Base-by-base conservation (phyloP, 2,329 filamentous ascomycete species). In the Cordyceps fumosorosea region DNA sequence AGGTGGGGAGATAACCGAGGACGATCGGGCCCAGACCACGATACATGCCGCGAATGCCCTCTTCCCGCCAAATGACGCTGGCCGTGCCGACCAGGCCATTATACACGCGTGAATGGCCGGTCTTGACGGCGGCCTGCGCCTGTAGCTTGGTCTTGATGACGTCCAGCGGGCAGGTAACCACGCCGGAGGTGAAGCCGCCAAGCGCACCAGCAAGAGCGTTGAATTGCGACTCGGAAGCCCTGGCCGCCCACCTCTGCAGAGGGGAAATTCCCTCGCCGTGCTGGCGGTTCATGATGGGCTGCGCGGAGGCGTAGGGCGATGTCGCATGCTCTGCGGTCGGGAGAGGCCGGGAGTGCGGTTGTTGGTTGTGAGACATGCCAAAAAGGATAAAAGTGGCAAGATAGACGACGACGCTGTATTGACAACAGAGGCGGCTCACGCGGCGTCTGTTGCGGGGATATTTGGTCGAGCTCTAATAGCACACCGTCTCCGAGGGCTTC, bases 121-220 rank as follows among this genome's bases (percentile, higher is more conserved):
- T 79, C 66, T 78, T 78, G 68, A 77, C 81, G 71, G 75, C 75
- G 67, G 77, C 93, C 74, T 98, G 95, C 18, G 93, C 93, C 75
- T 99, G 95, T 64, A 99, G 78, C 76, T 97, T 98, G 51, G 95
- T 99, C 80, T 99, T 99, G 76, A 99, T 98, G 65, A 99, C 95
- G 80, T 99, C 95, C 68, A 99, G 87, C 48, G 95, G 95, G 74
- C 95, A 99, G 59, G 93, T 98, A 66, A 97, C 90, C 62, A 99
- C 85, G 56, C 95, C 95, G 8, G 93, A 96, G 24, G 91, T 92
- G 70, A 98, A 91, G 56, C 95, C 95, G 56, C 93, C 93, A 63
- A 91, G 82, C 55, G 93, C 93, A 62, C 95, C 95, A 50, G 91
- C 89, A 62, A 97, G 81, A 65, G 91, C 91, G 74, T 96, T 91